Evolutionary conservation across 2,329 filamentous ascomycete genomes (phyloP), one percentile per base, ranked within the genome.

Genomic region (Aspergillus japonicus): DNA sequence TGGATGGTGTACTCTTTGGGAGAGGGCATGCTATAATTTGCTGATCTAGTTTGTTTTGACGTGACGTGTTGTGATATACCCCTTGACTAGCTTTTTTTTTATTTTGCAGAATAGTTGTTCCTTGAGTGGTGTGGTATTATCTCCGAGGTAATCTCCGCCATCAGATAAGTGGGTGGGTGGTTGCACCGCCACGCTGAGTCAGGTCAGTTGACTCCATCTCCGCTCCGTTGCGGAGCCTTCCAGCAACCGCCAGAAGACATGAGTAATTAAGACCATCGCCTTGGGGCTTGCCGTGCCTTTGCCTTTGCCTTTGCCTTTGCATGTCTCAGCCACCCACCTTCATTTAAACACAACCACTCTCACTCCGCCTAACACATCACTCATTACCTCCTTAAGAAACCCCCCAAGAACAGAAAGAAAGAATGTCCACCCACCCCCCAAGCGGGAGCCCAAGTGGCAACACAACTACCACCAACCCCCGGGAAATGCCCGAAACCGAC

Each of bases 401-500:
- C 2, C 24, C 24, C 24, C 24, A 1, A 6, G 6, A 5, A 26
- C n/a, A 26, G 26, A 26, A 26, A 26, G 26, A 26, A 26, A 26
- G 26, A 8, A 26, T 26, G 26, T 26, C 26, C 26, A 26, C 24
- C 24, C 24, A 4, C 24, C 24, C 24, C 24, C 4, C 23, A 2
- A 26, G 65, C 62, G 65, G 64, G 54, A 23, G 31, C 57, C 33
- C 53, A 59, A 48, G 48, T 12, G 33, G 11, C 54, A 55, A 67
- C 47, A 8, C n/a, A n/a, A n/a, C n/a, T n/a, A n/a, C n/a, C n/a
- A n/a, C 7, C 7, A 1, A 1, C 24, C 24, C 24, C 24, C 7
- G 2, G 2, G 26, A 76, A 67, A 74, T 77, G 69, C 70, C 80
- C 54, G 83, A 89, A 71, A 84, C 87, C 70, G 93, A 97, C 77